Base-by-base conservation (phyloP, 257 asterid species). In the Scutellaria barbata region DNA sequence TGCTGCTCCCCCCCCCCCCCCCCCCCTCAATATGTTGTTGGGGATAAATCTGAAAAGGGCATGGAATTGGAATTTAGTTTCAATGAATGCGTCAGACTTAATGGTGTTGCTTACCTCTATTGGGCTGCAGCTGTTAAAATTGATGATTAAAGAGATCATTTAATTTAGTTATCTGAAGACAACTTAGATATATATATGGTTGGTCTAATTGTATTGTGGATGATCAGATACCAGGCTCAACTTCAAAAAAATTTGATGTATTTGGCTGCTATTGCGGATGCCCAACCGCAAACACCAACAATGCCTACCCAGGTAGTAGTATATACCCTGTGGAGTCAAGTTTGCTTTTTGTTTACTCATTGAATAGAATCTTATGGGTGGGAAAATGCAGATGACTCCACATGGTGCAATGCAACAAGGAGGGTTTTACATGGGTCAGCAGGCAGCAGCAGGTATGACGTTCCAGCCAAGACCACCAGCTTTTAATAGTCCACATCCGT, bases 181-280 rank as follows among this genome's bases (percentile, higher is more conserved):
- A 1, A 30, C 35, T 2, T 46, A 18, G 5, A 22, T 14, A 40
- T 10, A 35, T 33, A 30, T 54, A 58, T 48, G 61, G 3, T 59
- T 56, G 6, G 35, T 66, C 25, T 25, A 25, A 25, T 2, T 41
- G 6, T 39, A 43, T 78, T 63, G 52, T 81, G 76, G 40, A 51
- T 66, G 56, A 64, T 74, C 68, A 93, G 98, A 82, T 93, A 88
- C 80, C 96, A 93, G 87, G 94, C 95, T 73, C 92, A 81, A 69
- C 96, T 93, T 47, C 98, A 93, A 63, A 88, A 89, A 83, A 93
- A 93, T 71, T 82, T 93, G 86, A 90, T 93, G 97, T 90, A 92
- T 83, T 87, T 92, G 77, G 98, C 98, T 56, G 97, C 98, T 22
- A 88, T 92, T 46, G 98, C 98, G 11, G 98, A 92, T 80, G 95